These are phyloP conservation scores for Naganishia kalamii DNA, from an alignment of 768 basidiomycete genomes.

Conservation along the genomic window DNA sequence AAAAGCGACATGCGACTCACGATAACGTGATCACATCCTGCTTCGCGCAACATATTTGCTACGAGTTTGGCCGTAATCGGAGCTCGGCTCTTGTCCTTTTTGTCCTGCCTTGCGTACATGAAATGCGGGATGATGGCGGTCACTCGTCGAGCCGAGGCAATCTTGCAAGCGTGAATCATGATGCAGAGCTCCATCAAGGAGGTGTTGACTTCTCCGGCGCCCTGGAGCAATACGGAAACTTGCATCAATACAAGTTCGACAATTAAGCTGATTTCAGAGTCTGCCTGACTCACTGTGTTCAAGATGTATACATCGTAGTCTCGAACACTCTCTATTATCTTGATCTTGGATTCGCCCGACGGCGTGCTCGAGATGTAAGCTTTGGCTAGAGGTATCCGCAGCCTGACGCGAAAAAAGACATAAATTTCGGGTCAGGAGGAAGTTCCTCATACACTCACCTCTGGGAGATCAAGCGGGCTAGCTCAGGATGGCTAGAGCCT, in stretches of 20 bases:
- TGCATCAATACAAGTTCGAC: neutral
- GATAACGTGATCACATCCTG: slow-evolving; percentile 96
- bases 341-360: slow-evolving; percentile 83
- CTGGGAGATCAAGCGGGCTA: slow-evolving; percentile 90
- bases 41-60: slow-evolving; percentile 93
- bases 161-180: slow-evolving; percentile 96
- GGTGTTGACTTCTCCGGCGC: slow-evolving; percentile 72
- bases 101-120: slow-evolving; percentile 94
- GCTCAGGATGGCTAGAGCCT: slow-evolving; percentile 98
- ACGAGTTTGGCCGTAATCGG: slow-evolving; percentile 98
- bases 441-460: slow-evolving; percentile 60
- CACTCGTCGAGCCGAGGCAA: slow-evolving; percentile 86
- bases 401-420: slow-evolving; percentile 48
- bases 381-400: slow-evolving; percentile 66
- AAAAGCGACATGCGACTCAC: slow-evolving; percentile 26
- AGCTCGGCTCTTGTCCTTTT: slow-evolving; percentile 91
- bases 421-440: neutral
- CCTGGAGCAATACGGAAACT: slow-evolving; percentile 24
- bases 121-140: slow-evolving; percentile 98
- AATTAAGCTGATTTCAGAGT: neutral
- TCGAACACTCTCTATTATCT: slow-evolving; percentile 87
- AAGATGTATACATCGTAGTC: slow-evolving; percentile 99
- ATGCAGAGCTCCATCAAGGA: slow-evolving; percentile 98
- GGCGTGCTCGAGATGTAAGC: slow-evolving; percentile 66
- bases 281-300: slow-evolving; percentile 51